Evolutionary conservation across 169 alveolate genomes (phyloP).

Genomic region (Plasmodium reichenowi): DNA sequence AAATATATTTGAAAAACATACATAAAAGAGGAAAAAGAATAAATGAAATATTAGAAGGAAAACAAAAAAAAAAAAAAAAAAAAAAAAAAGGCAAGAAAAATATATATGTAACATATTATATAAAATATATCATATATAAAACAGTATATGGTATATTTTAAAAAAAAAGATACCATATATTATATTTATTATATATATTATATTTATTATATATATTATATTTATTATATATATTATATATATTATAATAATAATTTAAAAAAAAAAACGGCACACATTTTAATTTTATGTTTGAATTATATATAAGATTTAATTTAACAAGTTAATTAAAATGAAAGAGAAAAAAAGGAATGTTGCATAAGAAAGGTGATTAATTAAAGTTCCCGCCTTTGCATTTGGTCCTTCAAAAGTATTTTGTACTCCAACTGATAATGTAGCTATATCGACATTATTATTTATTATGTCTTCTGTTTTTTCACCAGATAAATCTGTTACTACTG

Average conservation of each 20-base stretch:
- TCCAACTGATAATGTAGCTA: conserved; percentile 20
- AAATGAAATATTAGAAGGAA: not conserved
- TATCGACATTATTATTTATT: conserved; percentile 42
- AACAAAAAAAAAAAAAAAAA: conserved; percentile 9
- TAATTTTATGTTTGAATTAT: not conserved
- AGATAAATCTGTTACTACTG: conserved; percentile 17
- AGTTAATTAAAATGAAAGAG: conserved; percentile 8
- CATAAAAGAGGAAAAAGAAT: not conserved
- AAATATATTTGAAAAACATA: not conserved
- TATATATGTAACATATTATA: too few relatives aligned
- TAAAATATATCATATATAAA: too few relatives aligned
- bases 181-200: too few relatives aligned
- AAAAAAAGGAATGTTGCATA: conserved; percentile 4
- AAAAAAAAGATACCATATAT: too few relatives aligned
- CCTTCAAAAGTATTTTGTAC: conserved; percentile 37
- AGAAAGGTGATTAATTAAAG: conserved; percentile 9
- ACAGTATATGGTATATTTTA: too few relatives aligned
- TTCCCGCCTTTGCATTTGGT: conserved; percentile 7
- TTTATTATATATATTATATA: too few relatives aligned
- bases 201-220: too few relatives aligned
- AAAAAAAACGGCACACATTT: not conserved
- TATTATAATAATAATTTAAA: too few relatives aligned
- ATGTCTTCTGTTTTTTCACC: conserved; percentile 49
- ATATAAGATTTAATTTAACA: conserved; percentile 10
- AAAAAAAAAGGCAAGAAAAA: not conserved